These are phyloP conservation scores for Ganoderma lucidum DNA, from an alignment of 1,284 basidiomycete genomes.

Conservation along the genomic window DNA sequence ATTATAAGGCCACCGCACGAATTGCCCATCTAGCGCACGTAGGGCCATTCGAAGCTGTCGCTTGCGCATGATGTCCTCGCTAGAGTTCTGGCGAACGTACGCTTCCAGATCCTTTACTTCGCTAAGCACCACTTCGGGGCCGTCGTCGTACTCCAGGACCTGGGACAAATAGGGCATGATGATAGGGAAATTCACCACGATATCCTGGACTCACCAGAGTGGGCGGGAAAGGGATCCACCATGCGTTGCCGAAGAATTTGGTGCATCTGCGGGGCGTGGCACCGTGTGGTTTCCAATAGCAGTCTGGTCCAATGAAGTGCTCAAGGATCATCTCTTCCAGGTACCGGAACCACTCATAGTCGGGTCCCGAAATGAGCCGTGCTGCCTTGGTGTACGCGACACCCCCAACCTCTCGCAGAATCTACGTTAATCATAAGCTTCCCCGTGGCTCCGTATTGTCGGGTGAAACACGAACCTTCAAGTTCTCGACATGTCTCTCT, in stretches of 20 bases:
- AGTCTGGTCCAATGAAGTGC: conserved; percentile 71
- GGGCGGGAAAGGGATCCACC: conserved; percentile 83
- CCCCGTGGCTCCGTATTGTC: background rate
- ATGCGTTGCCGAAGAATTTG: conserved; percentile 76
- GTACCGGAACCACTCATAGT: conserved; percentile 52
- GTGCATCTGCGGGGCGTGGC: conserved; percentile 46
- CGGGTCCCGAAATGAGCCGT: conserved; percentile 54
- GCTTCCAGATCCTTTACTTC: conserved; percentile 60
- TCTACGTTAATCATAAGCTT: conserved; percentile 45
- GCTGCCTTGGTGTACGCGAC: conserved; percentile 60
- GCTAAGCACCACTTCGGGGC: conserved; percentile 57
- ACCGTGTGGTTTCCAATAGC: conserved; percentile 62
- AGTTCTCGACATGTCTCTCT: conserved; percentile 82
- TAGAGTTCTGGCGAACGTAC: conserved; percentile 74
- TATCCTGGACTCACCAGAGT: conserved; percentile 57
- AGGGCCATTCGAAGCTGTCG: conserved; percentile 74
- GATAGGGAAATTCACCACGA: background rate
- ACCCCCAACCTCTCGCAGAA: conserved; percentile 72
- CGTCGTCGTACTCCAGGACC: conserved; percentile 81
- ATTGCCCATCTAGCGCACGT: conserved; percentile 72
- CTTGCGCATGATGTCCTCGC: conserved; percentile 55
- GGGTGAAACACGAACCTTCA: conserved; percentile 61
- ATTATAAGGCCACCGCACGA: conserved; percentile 72
- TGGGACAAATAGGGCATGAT: conserved; percentile 35
- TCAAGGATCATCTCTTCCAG: conserved; percentile 62